These are phyloP conservation scores for Pseudopithomyces maydicus DNA, from an alignment of 2,329 filamentous ascomycete genomes.

Conservation along the genomic window DNA sequence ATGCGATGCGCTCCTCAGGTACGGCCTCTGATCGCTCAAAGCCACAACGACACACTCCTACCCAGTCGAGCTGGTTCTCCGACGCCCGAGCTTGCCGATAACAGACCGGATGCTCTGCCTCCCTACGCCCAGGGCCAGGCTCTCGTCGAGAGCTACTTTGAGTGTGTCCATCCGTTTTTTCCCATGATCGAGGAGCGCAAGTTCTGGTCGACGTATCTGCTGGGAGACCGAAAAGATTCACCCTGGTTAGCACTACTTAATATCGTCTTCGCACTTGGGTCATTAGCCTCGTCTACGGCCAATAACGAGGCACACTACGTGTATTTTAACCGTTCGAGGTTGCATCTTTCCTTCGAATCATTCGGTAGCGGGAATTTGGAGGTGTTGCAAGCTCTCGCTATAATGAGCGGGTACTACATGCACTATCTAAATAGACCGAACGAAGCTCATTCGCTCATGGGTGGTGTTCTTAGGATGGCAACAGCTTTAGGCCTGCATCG, in stretches of 20 bases:
- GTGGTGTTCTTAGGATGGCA: slow-evolving; percentile 75
- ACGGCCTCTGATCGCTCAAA: slow-evolving; percentile 53
- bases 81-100: slow-evolving; percentile 40
- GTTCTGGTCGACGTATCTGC: slow-evolving; percentile 69
- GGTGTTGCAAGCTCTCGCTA: slow-evolving; percentile 71
- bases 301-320: slow-evolving; percentile 69
- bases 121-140: slow-evolving; percentile 68
- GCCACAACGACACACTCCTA: slow-evolving; percentile 44
- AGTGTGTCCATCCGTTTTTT: slow-evolving; percentile 71
- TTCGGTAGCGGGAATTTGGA: slow-evolving; percentile 75
- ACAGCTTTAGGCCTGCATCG: slow-evolving; percentile 73
- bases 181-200: slow-evolving; percentile 75
- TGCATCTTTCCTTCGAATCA: slow-evolving; percentile 68
- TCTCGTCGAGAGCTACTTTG: slow-evolving; percentile 77
- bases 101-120: slow-evolving; percentile 54
- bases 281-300: slow-evolving; percentile 68
- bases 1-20: slow-evolving; percentile 59
- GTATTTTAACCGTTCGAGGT: slow-evolving; percentile 72
- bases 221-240: slow-evolving; percentile 66
- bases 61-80: slow-evolving; percentile 44
- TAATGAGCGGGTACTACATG: slow-evolving; percentile 77
- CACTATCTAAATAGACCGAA: slow-evolving; percentile 80
- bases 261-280: slow-evolving; percentile 77
- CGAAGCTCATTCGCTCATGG: slow-evolving; percentile 74
- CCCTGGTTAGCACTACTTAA: slow-evolving; percentile 76